phyloP scores from a whole-genome alignment of 2,329 filamentous ascomycete species.

The Fusarium heterosporum region DNA sequence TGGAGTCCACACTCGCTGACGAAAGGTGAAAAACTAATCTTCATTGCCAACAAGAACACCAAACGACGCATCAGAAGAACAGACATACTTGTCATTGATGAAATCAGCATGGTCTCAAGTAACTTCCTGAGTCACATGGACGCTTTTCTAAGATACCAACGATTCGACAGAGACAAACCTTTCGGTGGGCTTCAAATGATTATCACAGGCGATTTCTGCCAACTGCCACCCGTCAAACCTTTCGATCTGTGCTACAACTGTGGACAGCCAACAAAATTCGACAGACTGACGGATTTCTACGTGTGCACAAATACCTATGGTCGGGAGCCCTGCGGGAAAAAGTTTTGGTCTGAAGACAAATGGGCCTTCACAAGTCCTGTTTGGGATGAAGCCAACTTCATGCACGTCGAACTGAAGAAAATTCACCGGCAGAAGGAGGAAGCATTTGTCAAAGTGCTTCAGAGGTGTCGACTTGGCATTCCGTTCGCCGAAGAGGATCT shows the following conservation, averaged over 20 bases:
- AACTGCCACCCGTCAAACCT: constrained; percentile 69
- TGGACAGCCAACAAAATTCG: background rate
- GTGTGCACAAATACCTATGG: background rate
- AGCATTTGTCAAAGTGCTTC: constrained; percentile 65
- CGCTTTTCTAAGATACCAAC: constrained; percentile 49
- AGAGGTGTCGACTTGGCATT: constrained; percentile 64
- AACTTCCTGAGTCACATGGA: constrained; percentile 44
- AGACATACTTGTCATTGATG: constrained; percentile 72
- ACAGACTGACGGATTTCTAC: background rate
- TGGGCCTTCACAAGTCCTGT: constrained; percentile 70
- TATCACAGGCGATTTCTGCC: constrained; percentile 64
- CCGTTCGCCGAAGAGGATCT: constrained; percentile 53
- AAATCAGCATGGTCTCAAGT: constrained; percentile 75
- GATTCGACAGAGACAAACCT: background rate
- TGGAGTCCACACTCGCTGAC: constrained; percentile 59
- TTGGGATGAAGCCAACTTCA: constrained; percentile 67
- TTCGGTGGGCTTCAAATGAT: constrained; percentile 47
- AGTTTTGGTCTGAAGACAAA: constrained; percentile 55
- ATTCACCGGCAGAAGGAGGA: constrained; percentile 69
- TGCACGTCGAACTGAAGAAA: constrained; percentile 62
- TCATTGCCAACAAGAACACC: constrained; percentile 7
- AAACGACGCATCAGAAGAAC: constrained; percentile 56
- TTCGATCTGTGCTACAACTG: constrained; percentile 53
- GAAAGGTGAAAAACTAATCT: background rate
- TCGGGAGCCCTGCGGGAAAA: background rate